Evolutionary conservation across 805 yeast species (phyloP), one percentile per base, ranked within the genome.

Genomic region (Henningerozyma blattae): DNA sequence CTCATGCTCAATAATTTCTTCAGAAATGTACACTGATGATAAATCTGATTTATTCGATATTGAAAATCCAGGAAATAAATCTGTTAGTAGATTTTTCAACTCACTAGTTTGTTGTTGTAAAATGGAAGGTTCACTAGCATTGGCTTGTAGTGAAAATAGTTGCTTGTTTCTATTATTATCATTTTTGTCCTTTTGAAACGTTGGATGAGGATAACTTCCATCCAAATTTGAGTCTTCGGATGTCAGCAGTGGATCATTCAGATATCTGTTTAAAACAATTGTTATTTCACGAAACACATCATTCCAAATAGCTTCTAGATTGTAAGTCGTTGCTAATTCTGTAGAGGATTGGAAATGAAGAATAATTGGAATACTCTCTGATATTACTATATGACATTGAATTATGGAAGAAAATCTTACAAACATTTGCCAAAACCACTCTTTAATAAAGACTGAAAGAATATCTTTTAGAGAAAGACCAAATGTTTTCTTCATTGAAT

Each of bases 381-480:
- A 61, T 4, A 85, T 65, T 2, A 78, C 76, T 22, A 78, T 64
- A 48, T 82, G 86, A 17, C 72, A 69, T 57, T 83, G 91, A 15
- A 84, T 55, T 4, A 81, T 73, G 18, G 75, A 65, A 26, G 77
- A 56, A 34, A 74, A 54, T 50, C 73, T 76, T 20, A 72, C 61
- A 46, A 79, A 85, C n/a, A 84, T 64, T 7, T 74, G 64, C 53
- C 81, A 73, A 41, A 82, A 79, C 27, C 86, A 65, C 40, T 83
- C 85, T 42, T 77, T 73, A 22, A 86, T 57, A 1, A 83, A 66
- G 0, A 68, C 54, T 0, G 75, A 68, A 10, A 72, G 54, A 7
- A 66, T 61, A 37, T 75, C 78, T 37, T 67, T 66, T 34, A 61
- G 47, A 8, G 62, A 44, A 2, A 57, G 39, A 6, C 65, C 67